These are phyloP conservation scores for Solanum medicagineum DNA, from an alignment of 257 asterid genomes.

Conservation along the genomic window DNA sequence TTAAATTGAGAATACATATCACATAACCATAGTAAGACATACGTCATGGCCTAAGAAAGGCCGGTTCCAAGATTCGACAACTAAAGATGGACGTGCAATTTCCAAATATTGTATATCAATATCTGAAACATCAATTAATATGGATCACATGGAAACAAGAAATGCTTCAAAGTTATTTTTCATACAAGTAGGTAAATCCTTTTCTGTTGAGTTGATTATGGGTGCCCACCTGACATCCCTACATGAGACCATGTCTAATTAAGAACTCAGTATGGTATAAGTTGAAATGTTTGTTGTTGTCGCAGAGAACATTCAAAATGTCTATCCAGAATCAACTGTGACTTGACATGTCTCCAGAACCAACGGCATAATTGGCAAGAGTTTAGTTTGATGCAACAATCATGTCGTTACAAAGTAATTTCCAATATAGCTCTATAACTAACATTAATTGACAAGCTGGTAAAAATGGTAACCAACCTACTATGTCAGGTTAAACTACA, in stretches of 20 bases:
- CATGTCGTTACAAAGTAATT: background rate
- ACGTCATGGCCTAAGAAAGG: background rate
- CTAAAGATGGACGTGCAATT: background rate
- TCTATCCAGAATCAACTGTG: background rate
- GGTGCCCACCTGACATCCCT: background rate
- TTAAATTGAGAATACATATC: background rate
- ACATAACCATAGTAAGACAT: background rate
- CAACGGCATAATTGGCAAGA: background rate
- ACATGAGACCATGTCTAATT: background rate
- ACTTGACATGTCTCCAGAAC: background rate
- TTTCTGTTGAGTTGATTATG: background rate
- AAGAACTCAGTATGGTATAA: background rate
- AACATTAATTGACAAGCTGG: background rate
- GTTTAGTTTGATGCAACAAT: background rate
- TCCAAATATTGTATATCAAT: background rate
- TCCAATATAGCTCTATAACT: background rate
- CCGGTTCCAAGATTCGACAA: background rate
- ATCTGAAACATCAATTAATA: background rate
- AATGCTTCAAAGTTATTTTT: background rate
- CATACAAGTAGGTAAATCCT: background rate
- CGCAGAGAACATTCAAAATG: background rate
- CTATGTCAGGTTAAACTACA: background rate
- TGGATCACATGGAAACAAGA: background rate
- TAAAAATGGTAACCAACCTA: background rate
- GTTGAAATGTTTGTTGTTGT: background rate